These are phyloP conservation scores for Heliosperma pusillum DNA, from an alignment of 148 eudicot genomes.

Conservation along the genomic window DNA sequence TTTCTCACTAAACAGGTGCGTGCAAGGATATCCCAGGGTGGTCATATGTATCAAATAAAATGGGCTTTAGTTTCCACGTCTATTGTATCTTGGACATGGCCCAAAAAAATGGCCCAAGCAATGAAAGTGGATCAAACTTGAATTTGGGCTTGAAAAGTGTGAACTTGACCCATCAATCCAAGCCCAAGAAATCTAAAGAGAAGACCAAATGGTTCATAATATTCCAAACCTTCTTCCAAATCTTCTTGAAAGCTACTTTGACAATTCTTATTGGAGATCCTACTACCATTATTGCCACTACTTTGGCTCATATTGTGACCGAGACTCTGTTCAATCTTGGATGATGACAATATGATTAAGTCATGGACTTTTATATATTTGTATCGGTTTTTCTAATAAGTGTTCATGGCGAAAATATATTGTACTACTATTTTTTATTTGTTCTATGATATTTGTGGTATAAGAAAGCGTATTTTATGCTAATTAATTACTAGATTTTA, in stretches of 20 bases:
- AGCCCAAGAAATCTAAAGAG: background rate
- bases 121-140: background rate
- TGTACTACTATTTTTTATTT: too few species aligned
- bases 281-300: conserved; percentile 16
- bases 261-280: conserved; percentile 27
- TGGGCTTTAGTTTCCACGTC: conserved; percentile 18
- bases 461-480: too few species aligned
- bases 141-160: background rate
- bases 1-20: too few species aligned
- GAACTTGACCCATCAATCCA: background rate
- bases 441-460: too few species aligned
- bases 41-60: conserved; percentile 9
- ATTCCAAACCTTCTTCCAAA: conserved; percentile 1
- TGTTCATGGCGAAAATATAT: too few species aligned
- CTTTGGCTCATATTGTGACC: conserved; percentile 19
- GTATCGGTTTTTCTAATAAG: too few species aligned
- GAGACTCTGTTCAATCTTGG: background rate
- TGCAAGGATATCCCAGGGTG: conserved; percentile 11
- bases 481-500: too few species aligned
- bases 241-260: conserved; percentile 11
- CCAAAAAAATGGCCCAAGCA: background rate
- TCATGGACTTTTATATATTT: too few species aligned
- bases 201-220: conserved; percentile 10
- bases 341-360: background rate
- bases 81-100: conserved; percentile 21